Evolutionary conservation across 2,329 filamentous ascomycete genomes (phyloP).

Genomic region (Arthrobotrys iridis): DNA sequence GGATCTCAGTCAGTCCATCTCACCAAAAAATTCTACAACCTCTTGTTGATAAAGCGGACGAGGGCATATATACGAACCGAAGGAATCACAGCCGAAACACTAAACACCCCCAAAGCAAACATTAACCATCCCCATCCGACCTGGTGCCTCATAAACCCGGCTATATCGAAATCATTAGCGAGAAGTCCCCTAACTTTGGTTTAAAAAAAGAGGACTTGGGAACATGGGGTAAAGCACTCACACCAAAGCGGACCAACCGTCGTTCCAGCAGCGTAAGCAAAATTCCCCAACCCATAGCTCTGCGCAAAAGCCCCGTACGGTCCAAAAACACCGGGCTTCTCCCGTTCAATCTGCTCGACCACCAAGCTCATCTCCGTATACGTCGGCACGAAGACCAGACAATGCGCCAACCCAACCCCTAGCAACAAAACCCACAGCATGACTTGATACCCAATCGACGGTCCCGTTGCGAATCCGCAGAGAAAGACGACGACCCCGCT

Average conservation of each 20-base stretch:
- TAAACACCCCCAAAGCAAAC: conserved; percentile 35
- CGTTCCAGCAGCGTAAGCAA: conserved; percentile 49
- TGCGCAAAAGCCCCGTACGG: conserved; percentile 52
- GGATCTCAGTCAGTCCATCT: neutral
- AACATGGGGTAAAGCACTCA: conserved; percentile 19
- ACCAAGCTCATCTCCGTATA: conserved; percentile 52
- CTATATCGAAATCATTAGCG: conserved; percentile 18
- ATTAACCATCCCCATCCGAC: conserved; percentile 44
- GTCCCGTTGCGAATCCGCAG: conserved; percentile 21
- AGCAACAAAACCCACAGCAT: conserved; percentile 38
- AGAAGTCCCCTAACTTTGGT: neutral
- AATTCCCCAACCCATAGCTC: conserved; percentile 48
- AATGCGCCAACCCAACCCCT: conserved; percentile 41
- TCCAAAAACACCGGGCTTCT: conserved; percentile 50
- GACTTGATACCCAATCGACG: conserved; percentile 28
- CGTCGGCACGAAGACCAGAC: conserved; percentile 44
- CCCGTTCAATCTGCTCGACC: conserved; percentile 49
- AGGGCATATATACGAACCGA: conserved; percentile 31
- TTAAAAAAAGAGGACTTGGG: neutral
- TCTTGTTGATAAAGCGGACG: neutral
- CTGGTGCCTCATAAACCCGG: conserved; percentile 46
- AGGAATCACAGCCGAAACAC: conserved; percentile 22
- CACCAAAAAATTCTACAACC: neutral
- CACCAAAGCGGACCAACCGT: conserved; percentile 49
- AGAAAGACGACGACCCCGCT: conserved; percentile 12